Evolutionary conservation across 345 rosid genomes (phyloP).

Genomic region (Eucalyptus paniculata): DNA sequence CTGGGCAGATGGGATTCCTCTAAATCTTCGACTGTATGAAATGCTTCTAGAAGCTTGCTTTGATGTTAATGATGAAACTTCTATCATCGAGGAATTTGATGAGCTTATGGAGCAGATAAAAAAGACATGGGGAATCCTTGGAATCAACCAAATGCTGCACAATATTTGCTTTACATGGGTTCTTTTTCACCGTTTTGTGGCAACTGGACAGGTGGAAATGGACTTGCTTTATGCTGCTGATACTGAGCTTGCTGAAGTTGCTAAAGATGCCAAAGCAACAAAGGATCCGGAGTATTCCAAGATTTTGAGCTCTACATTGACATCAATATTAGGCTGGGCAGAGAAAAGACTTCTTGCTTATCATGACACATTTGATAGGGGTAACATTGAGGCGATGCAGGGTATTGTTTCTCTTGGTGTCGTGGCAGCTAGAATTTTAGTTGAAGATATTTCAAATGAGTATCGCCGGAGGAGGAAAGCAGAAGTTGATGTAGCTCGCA

Average conservation of each 20-base stretch:
- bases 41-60: constrained; percentile 83
- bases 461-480: constrained; percentile 82
- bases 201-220: constrained; percentile 66
- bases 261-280: constrained; percentile 83
- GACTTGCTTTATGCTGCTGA: constrained; percentile 76
- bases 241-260: constrained; percentile 73
- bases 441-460: constrained; percentile 92
- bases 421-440: constrained; percentile 78
- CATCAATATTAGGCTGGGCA: constrained; percentile 89
- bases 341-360: constrained; percentile 96
- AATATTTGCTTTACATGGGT: constrained; percentile 92
- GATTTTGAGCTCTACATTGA: constrained; percentile 73
- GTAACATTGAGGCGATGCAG: constrained; percentile 63
- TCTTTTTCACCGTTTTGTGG: constrained; percentile 73
- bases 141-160: constrained; percentile 78
- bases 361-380: constrained; percentile 79
- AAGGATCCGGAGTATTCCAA: constrained; percentile 84
- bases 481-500: constrained; percentile 76
- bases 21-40: constrained; percentile 79
- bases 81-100: constrained; percentile 80
- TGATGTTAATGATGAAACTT: constrained; percentile 53
- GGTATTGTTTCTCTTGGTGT: constrained; percentile 86
- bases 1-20: constrained; percentile 97
- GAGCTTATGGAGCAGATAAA: constrained; percentile 95
- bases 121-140: constrained; percentile 93